Conservation (phyloP, 495 filamentous ascomycete species). For the Emericellopsis terricola region DNA sequence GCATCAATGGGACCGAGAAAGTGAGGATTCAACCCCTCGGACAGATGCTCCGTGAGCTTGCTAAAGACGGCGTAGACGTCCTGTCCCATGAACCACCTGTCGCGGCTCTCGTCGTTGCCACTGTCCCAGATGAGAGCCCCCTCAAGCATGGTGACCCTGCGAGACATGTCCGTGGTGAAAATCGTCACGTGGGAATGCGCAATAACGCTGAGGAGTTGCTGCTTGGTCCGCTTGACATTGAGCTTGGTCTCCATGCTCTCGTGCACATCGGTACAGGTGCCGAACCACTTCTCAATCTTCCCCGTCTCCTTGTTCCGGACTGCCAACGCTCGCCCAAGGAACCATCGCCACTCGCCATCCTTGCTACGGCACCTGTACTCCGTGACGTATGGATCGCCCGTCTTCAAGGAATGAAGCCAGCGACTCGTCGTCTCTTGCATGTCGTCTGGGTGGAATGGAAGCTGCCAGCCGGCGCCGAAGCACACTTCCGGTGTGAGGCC, state of each 20-base stretch:
- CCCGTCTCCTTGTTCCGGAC: slow-evolving; percentile 39
- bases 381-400: slow-evolving; percentile 43
- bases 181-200: slow-evolving; percentile 47
- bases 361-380: slow-evolving; percentile 49
- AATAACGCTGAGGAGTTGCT: slow-evolving; percentile 49
- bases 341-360: slow-evolving; percentile 52
- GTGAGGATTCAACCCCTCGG: slow-evolving; percentile 17
- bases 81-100: slow-evolving; percentile 29
- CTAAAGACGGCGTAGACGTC: slow-evolving; percentile 41
- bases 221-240: slow-evolving; percentile 35
- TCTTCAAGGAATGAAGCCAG: slow-evolving; percentile 39
- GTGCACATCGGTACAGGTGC: slow-evolving; percentile 51
- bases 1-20: slow-evolving; percentile 35
- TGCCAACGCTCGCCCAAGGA: slow-evolving; percentile 47
- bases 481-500: slow-evolving; percentile 37
- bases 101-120: slow-evolving; percentile 8
- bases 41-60: slow-evolving; percentile 12
- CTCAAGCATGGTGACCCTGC: slow-evolving; percentile 42
- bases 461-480: slow-evolving; percentile 20
- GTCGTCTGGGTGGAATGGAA: slow-evolving; percentile 37
- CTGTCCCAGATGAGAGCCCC: slow-evolving; percentile 37
- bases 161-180: slow-evolving; percentile 41
- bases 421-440: slow-evolving; percentile 24
- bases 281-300: slow-evolving; percentile 55
- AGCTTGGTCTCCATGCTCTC: slow-evolving; percentile 42